phyloP scores from a whole-genome alignment of 2,329 filamentous ascomycete genomes.

The Penicillium sp. region DNA sequence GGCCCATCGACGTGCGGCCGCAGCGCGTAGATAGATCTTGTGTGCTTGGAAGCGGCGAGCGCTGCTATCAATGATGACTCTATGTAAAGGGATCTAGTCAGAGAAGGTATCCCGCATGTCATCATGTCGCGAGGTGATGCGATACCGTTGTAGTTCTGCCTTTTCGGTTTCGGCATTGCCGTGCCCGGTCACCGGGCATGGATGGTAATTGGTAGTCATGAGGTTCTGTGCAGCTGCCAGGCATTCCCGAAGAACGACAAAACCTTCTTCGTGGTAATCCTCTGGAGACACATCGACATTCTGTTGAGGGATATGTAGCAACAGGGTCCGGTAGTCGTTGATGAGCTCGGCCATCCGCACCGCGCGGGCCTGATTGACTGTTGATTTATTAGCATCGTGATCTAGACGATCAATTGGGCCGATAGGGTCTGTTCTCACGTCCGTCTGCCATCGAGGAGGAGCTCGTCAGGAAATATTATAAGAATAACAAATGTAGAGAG shows the following conservation, averaged over 20 bases:
- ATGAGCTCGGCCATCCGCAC: constrained; percentile 59
- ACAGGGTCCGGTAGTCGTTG: constrained; percentile 57
- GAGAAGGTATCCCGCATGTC: constrained; percentile 1
- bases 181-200: constrained; percentile 38
- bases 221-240: constrained; percentile 51
- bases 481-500: constrained; percentile 9
- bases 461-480: constrained; percentile 2
- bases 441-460: constrained; percentile 50
- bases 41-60: constrained; percentile 58
- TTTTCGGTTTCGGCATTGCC: constrained; percentile 51
- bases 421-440: constrained; percentile 41
- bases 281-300: constrained; percentile 48
- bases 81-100: constrained; percentile 28
- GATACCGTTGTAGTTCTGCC: constrained; percentile 51
- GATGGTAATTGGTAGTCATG: constrained; percentile 49
- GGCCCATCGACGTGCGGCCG: constrained; percentile 55
- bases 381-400: constrained; percentile 9
- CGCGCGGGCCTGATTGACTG: constrained; percentile 60
- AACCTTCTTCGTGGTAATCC: constrained; percentile 56
- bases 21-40: constrained; percentile 54
- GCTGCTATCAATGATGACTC: constrained; percentile 56
- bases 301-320: constrained; percentile 53
- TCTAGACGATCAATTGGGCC: neutral
- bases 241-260: constrained; percentile 53
- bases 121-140: neutral